phyloP scores from a whole-genome alignment of 2,329 filamentous ascomycete genomes.

The Epichloe brachyelytri region DNA sequence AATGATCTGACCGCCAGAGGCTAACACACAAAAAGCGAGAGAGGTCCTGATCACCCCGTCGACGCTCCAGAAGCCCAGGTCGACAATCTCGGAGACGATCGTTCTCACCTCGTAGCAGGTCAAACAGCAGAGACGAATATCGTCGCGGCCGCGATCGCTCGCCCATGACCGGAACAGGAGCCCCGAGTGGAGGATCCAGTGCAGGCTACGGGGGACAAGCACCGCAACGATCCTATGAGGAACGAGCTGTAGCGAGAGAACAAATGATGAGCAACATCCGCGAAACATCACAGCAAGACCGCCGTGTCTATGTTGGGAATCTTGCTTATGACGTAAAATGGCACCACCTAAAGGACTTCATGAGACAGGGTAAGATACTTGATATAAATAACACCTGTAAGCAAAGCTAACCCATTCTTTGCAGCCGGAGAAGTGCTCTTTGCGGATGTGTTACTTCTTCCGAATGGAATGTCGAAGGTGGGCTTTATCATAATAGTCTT shows the following conservation, averaged over 20 bases:
- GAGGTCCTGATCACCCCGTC: constrained; percentile 66
- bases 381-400: constrained; percentile 12
- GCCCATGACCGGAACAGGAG: constrained; percentile 69
- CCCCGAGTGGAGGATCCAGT: constrained; percentile 56
- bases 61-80: constrained; percentile 74
- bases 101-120: constrained; percentile 68
- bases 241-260: constrained; percentile 71
- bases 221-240: constrained; percentile 68
- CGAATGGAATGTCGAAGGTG: constrained; percentile 99
- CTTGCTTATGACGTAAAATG: constrained; percentile 99
- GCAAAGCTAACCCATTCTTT: constrained; percentile 25
- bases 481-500: constrained; percentile 76
- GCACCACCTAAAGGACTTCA: constrained; percentile 99
- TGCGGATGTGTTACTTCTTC: constrained; percentile 97
- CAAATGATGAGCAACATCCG: constrained; percentile 93
- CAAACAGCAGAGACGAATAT: constrained; percentile 61
- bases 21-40: constrained; percentile 53
- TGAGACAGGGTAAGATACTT: constrained; percentile 82
- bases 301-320: constrained; percentile 98
- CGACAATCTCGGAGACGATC: constrained; percentile 58
- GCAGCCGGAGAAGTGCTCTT: constrained; percentile 97
- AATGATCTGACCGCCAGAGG: background rate
- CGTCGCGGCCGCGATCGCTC: constrained; percentile 65
- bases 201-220: constrained; percentile 46
- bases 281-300: constrained; percentile 95